Conservation (phyloP, 2,329 filamentous ascomycete species). For the Penicillium sumatraense region DNA sequence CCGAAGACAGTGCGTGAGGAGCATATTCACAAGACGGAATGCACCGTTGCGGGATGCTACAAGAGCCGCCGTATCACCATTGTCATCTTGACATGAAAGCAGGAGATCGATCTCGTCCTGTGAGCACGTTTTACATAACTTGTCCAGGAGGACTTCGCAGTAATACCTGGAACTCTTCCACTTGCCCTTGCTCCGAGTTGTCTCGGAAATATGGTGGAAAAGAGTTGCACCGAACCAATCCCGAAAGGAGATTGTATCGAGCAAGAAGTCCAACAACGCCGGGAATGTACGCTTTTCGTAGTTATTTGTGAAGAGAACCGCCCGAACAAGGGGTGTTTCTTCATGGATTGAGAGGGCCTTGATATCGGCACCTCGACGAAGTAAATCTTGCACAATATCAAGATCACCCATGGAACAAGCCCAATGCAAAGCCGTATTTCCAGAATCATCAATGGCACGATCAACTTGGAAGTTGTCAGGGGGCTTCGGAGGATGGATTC, state of each 20-base stretch:
- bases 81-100: slow-evolving; percentile 79
- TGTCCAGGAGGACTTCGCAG: slow-evolving; percentile 86
- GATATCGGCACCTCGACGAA: slow-evolving; percentile 76
- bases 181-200: slow-evolving; percentile 83
- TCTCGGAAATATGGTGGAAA: slow-evolving; percentile 91
- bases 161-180: slow-evolving; percentile 92
- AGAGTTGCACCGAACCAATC: slow-evolving; percentile 85
- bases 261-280: slow-evolving; percentile 78
- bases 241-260: slow-evolving; percentile 76
- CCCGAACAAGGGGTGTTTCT: slow-evolving; percentile 92
- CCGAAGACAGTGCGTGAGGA: slow-evolving; percentile 73
- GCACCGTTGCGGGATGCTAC: slow-evolving; percentile 86
- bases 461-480: slow-evolving; percentile 87
- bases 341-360: slow-evolving; percentile 70
- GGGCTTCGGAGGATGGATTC: slow-evolving; percentile 69
- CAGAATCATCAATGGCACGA: slow-evolving; percentile 89
- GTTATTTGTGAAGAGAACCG: slow-evolving; percentile 95
- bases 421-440: slow-evolving; percentile 94
- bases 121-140: slow-evolving; percentile 76
- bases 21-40: slow-evolving; percentile 71
- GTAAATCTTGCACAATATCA: slow-evolving; percentile 85
- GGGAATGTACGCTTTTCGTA: slow-evolving; percentile 93
- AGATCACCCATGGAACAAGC: slow-evolving; percentile 96
- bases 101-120: slow-evolving; percentile 77
- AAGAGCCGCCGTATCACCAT: slow-evolving; percentile 89